phyloP scores from a whole-genome alignment of 2,329 filamentous ascomycete genomes.

The Rhinocladiella similis region DNA sequence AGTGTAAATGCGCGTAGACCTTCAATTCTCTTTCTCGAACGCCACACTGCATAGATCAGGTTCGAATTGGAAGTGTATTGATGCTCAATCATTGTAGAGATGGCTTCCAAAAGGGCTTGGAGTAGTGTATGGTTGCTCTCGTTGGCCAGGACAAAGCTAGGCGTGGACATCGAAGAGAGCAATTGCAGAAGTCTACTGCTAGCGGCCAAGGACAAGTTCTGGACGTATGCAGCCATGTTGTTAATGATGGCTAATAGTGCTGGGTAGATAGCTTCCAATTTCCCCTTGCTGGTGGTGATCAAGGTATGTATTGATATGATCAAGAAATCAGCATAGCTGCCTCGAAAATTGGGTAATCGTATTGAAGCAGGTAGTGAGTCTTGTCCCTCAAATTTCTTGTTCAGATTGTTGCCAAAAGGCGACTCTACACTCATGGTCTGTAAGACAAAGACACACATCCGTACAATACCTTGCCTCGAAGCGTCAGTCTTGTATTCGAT shows the following conservation, averaged over 20 bases:
- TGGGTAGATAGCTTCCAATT: constrained; percentile 86
- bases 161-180: constrained; percentile 88
- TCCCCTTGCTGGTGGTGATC: constrained; percentile 88
- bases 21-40: constrained; percentile 80
- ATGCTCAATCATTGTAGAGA: constrained; percentile 88
- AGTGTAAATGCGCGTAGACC: constrained; percentile 83
- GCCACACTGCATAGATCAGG: constrained; percentile 75
- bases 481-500: constrained; percentile 84
- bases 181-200: constrained; percentile 83
- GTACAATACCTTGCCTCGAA: constrained; percentile 85
- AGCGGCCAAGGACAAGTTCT: constrained; percentile 71
- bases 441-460: constrained; percentile 96
- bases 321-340: constrained; percentile 90
- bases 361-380: constrained; percentile 82
- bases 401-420: constrained; percentile 85
- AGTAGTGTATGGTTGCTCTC: constrained; percentile 85
- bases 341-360: constrained; percentile 78
- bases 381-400: constrained; percentile 84
- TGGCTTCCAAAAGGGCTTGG: constrained; percentile 78
- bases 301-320: constrained; percentile 93
- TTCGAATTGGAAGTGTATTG: constrained; percentile 74
- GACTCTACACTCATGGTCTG: constrained; percentile 93
- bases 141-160: constrained; percentile 87
- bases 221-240: constrained; percentile 83
- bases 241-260: constrained; percentile 89